These are phyloP conservation scores for Bolboschoenoplectus hybrid DNA, from an alignment of 202 grass and related monocot genomes.

Conservation along the genomic window DNA sequence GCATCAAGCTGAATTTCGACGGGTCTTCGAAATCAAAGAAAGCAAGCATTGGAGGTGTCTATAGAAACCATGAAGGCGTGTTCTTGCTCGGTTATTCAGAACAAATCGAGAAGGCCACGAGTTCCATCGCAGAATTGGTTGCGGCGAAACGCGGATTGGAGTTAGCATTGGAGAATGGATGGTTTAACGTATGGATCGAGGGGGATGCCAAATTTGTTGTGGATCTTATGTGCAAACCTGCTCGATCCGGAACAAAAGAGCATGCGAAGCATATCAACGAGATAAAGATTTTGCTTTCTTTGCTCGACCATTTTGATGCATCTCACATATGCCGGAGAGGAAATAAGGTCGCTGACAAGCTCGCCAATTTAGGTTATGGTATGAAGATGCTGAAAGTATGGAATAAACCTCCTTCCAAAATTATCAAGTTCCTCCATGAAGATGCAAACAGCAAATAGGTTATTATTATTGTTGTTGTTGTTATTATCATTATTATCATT, in stretches of 20 bases:
- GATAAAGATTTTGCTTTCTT: slow-evolving; percentile 51
- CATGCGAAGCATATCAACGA: slow-evolving; percentile 49
- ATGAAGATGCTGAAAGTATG: slow-evolving; percentile 46
- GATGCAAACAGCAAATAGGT: slow-evolving; percentile 47
- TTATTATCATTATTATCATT: no score
- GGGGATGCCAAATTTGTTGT: slow-evolving; percentile 59
- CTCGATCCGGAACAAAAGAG: slow-evolving; percentile 34
- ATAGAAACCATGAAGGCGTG: slow-evolving; percentile 59
- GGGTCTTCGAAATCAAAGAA: slow-evolving; percentile 56
- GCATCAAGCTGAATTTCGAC: slow-evolving; percentile 79
- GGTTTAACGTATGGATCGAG: slow-evolving; percentile 57
- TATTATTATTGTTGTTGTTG: no score
- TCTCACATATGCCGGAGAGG: slow-evolving; percentile 64
- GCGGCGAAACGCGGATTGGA: slow-evolving; percentile 64
- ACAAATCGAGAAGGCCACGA: slow-evolving; percentile 59
- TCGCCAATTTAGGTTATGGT: slow-evolving; percentile 55
- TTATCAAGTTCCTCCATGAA: slow-evolving; percentile 45
- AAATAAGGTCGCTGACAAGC: slow-evolving; percentile 65
- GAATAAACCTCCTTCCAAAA: slow-evolving; percentile 60
- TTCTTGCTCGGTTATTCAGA: slow-evolving; percentile 73
- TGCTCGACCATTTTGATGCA: slow-evolving; percentile 42
- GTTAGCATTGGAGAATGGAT: slow-evolving; percentile 60
- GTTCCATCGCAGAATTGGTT: slow-evolving; percentile 67
- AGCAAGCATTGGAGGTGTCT: slow-evolving; percentile 81
- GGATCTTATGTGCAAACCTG: slow-evolving; percentile 37